These are phyloP conservation scores for Blastomyces emzantsi DNA, from an alignment of 2,329 filamentous ascomycete genomes.

Conservation along the genomic window DNA sequence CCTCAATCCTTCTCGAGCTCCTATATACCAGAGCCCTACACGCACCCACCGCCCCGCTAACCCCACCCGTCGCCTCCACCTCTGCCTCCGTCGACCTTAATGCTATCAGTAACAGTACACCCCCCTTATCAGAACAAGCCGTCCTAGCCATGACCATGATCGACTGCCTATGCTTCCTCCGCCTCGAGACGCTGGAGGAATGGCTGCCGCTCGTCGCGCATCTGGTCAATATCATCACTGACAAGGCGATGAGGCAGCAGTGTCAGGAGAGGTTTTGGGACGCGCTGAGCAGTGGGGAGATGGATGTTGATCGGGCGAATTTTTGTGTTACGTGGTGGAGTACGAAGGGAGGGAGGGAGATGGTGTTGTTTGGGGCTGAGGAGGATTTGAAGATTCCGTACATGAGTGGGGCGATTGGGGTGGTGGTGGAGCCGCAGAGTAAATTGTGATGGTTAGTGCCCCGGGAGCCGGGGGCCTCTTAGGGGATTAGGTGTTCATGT, in stretches of 20 bases:
- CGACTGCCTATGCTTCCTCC: conserved; percentile 67
- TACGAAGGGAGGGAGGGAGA: conserved; percentile 50
- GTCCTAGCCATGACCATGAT: conserved; percentile 67
- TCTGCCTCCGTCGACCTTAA: conserved; percentile 24
- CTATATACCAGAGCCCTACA: conserved; percentile 55
- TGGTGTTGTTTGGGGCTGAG: conserved; percentile 41
- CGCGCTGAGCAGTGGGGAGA: conserved; percentile 67
- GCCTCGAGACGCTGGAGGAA: conserved; percentile 61
- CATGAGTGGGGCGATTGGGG: conserved; percentile 49
- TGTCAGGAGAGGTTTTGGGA: conserved; percentile 71
- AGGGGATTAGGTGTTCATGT: background rate
- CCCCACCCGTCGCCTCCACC: conserved; percentile 20
- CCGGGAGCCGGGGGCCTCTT: background rate
- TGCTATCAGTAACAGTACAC: conserved; percentile 21
- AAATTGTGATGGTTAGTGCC: conserved; percentile 37
- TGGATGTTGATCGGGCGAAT: conserved; percentile 76
- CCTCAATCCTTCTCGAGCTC: conserved; percentile 72
- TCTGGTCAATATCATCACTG: conserved; percentile 55
- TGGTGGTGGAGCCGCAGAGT: conserved; percentile 31
- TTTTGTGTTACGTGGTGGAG: conserved; percentile 84
- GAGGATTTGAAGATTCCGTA: conserved; percentile 30
- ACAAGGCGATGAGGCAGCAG: conserved; percentile 52
- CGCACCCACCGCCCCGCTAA: conserved; percentile 43
- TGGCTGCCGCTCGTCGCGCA: conserved; percentile 68
- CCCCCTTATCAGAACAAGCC: conserved; percentile 62